Percentiles rank a stretch among this genome's conserved stretches.
These are phyloP conservation scores for Phalaenopsis hybrid DNA, from an alignment of 116 monocot species.

Conservation along the genomic window DNA sequence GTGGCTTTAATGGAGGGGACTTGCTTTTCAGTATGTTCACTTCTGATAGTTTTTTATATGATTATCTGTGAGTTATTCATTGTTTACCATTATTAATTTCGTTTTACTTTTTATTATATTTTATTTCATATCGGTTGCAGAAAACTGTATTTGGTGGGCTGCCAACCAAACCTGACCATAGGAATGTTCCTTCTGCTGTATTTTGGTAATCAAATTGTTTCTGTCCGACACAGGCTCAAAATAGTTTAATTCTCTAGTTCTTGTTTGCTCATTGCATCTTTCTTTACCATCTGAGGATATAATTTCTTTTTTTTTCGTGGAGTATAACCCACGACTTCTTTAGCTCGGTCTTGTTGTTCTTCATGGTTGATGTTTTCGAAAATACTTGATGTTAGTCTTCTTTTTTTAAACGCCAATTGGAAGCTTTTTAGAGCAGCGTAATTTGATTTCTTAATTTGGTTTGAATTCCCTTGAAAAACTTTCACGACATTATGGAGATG, in stretches of 20 bases:
- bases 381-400: no score
- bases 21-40: constrained; percentile 69
- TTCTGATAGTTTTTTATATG: neutral
- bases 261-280: neutral
- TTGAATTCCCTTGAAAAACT: no score
- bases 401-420: no score
- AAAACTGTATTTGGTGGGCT: constrained; percentile 99
- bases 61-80: neutral
- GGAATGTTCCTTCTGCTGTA: constrained; percentile 72
- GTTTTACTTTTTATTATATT: constrained; percentile 1
- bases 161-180: constrained; percentile 84
- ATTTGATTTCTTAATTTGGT: no score
- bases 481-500: no score
- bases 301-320: no score
- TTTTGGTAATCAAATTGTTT: constrained; percentile 51
- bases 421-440: no score
- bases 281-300: no score
- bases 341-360: no score
- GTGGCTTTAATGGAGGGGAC: constrained; percentile 98
- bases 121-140: constrained; percentile 30
- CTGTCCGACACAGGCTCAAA: neutral
- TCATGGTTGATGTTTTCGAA: no score
- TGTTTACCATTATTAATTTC: neutral
- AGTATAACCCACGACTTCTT: no score
- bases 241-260: neutral